These are phyloP conservation scores for Ceratocystis ficicola DNA, from an alignment of 2,329 filamentous ascomycete genomes.

Conservation along the genomic window DNA sequence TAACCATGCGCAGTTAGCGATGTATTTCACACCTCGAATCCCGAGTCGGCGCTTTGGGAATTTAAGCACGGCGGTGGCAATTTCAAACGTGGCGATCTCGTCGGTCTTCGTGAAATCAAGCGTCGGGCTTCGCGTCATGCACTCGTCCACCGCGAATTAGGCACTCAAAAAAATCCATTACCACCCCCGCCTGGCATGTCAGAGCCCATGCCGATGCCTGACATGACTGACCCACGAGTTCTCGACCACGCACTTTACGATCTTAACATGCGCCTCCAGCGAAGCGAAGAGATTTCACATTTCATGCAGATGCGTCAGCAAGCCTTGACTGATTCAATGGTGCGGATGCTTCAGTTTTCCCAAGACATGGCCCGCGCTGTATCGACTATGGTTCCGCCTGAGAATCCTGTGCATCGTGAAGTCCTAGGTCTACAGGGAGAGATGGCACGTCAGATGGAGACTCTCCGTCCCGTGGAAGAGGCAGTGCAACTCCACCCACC, in stretches of 20 bases:
- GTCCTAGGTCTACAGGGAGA: conserved; percentile 47
- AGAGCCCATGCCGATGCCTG: conserved; percentile 58
- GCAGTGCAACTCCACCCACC: conserved; percentile 53
- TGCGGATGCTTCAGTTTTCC: conserved; percentile 61
- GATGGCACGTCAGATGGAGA: conserved; percentile 49
- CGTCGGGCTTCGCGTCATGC: conserved; percentile 85
- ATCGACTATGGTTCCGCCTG: conserved; percentile 59
- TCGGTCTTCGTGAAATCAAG: conserved; percentile 88
- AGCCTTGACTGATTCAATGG: conserved; percentile 66
- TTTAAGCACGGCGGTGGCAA: conserved; percentile 97
- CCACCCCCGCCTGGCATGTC: conserved; percentile 54
- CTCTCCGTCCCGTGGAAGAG: conserved; percentile 46
- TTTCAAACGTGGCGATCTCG: conserved; percentile 88
- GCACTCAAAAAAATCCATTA: conserved; percentile 44
- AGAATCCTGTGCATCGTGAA: conserved; percentile 69
- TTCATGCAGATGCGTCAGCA: conserved; percentile 72
- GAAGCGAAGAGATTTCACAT: conserved; percentile 72
- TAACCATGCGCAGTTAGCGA: conserved; percentile 61
- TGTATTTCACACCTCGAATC: conserved; percentile 89
- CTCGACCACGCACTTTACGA: conserved; percentile 79
- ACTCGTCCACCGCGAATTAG: conserved; percentile 84
- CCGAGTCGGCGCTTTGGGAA: conserved; percentile 91
- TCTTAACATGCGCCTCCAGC: conserved; percentile 59
- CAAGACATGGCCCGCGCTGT: conserved; percentile 70
- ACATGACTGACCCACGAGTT: conserved; percentile 54